Evolutionary conservation across 257 asterid species (phyloP).

Genomic region (Handroanthus guayacan): DNA sequence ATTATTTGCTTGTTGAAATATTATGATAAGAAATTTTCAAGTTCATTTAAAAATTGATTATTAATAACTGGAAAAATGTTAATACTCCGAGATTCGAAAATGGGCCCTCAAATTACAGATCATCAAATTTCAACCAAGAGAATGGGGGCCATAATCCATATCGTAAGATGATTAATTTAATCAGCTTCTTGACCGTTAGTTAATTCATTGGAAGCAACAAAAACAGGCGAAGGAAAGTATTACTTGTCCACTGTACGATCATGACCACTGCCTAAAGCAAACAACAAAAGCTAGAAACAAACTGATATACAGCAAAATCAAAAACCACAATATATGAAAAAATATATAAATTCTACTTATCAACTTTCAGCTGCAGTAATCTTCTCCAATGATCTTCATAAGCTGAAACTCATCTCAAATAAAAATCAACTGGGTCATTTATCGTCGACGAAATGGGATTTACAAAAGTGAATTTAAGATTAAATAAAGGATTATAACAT

Average conservation of each 20-base stretch:
- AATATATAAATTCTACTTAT: conserved; percentile 2
- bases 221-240: neutral
- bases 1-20: no score
- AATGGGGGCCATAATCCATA: no score
- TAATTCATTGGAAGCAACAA: neutral
- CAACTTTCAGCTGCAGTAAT: conserved; percentile 4
- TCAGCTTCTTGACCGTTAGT: no score
- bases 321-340: neutral
- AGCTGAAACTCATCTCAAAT: conserved; percentile 25
- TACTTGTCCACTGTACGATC: neutral
- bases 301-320: neutral
- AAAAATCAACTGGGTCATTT: conserved; percentile 5
- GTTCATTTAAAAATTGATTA: no score
- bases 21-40: no score
- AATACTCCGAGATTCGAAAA: no score
- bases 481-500: neutral
- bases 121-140: no score
- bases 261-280: no score
- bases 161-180: no score
- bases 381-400: conserved; percentile 15
- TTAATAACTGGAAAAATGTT: no score
- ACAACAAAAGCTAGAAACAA: no score
- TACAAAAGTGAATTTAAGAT: conserved; percentile 34
- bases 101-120: no score
- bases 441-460: conserved; percentile 16